Conservation (phyloP, 305 asterid genomes). For the Euphrasia arctica region DNA sequence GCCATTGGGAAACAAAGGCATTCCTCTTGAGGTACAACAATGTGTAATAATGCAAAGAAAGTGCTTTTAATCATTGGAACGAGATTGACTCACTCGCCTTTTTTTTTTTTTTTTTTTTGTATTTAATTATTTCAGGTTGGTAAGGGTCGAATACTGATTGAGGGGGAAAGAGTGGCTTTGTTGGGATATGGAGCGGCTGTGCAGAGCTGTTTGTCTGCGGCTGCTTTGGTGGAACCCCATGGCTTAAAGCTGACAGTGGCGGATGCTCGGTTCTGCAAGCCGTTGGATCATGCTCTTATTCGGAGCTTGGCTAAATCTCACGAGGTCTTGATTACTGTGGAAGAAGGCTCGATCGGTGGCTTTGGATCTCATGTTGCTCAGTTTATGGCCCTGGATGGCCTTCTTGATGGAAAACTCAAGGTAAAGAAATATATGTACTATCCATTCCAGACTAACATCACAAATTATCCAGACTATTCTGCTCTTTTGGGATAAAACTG, state of each 20-base stretch:
- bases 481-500: too few species aligned
- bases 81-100: not conserved
- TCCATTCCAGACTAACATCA: too few species aligned
- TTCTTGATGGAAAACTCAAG: conserved; percentile 87
- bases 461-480: too few species aligned
- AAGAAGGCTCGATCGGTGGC: conserved; percentile 97
- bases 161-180: conserved; percentile 90
- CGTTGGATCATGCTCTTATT: conserved; percentile 72
- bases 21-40: conserved; percentile 65
- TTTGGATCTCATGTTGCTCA: conserved; percentile 96
- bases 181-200: conserved; percentile 90
- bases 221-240: conserved; percentile 50
- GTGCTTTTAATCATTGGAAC: not conserved
- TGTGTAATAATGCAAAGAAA: not conserved
- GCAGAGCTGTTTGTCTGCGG: conserved; percentile 91
- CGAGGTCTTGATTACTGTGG: conserved; percentile 79
- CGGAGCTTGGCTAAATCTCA: conserved; percentile 85
- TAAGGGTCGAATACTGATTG: conserved; percentile 71
- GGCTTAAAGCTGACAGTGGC: conserved; percentile 77
- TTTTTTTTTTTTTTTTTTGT: not conserved
- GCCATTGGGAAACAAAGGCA: conserved; percentile 87
- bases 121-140: conserved; percentile 49
- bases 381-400: conserved; percentile 89
- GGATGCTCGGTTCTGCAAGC: conserved; percentile 98
- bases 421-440: conserved; percentile 29